Conservation (phyloP, 495 filamentous ascomycete species). For the Talaromyces liani region DNA sequence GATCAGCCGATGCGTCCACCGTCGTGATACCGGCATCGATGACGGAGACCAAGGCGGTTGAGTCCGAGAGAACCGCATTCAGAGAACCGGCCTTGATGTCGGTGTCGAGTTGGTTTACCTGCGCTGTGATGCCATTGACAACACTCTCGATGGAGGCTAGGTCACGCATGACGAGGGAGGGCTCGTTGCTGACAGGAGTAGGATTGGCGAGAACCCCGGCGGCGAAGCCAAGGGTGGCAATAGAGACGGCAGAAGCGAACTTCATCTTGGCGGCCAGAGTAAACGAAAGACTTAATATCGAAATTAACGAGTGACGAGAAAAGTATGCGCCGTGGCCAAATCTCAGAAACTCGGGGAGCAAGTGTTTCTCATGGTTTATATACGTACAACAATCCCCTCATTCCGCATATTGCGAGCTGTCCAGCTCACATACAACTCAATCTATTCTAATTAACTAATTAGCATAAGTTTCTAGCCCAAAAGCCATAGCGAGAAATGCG, state of each 20-base stretch:
- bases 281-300: not conserved
- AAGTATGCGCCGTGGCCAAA: too few relatives aligned
- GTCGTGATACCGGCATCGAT: constrained; percentile 5
- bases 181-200: not conserved
- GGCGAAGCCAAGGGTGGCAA: not conserved
- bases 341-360: not conserved
- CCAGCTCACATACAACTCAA: not conserved
- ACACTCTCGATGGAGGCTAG: constrained; percentile 5
- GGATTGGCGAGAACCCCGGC: not conserved
- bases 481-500: not conserved
- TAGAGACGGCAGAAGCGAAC: not conserved
- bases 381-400: not conserved
- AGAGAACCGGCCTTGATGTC: not conserved
- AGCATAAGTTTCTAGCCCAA: too few relatives aligned
- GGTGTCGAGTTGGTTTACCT: not conserved
- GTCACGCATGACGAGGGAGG: not conserved
- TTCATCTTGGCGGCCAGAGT: not conserved
- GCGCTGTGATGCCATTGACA: not conserved
- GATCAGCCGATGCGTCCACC: not conserved
- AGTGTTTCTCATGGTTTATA: not conserved
- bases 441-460: not conserved
- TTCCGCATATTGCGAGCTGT: not conserved
- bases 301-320: not conserved
- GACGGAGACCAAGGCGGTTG: not conserved
- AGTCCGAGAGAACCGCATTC: not conserved